Base-by-base conservation (phyloP, 805 yeast species). In the Clavispora fructus region DNA sequence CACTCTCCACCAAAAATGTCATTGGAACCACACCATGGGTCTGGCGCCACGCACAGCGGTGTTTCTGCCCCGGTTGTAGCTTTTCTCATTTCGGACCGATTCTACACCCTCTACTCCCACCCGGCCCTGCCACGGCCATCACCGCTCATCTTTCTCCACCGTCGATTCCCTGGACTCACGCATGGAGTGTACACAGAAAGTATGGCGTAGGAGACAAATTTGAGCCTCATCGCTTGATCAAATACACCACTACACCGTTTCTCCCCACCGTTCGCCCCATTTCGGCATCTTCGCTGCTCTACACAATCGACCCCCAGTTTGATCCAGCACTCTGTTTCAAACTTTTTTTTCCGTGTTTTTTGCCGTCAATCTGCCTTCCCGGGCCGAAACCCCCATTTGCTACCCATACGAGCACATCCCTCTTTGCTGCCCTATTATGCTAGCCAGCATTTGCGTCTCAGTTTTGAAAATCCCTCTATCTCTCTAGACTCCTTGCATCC, bases 381-480 rank as follows among this genome's bases (percentile, higher is more conserved):
- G 25, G 28, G 14, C 25, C 27, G 41, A 27, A 39, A 23, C 29
- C 39, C 29, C 39, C 27, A 37, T 37, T 23, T 37, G 39, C 35
- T 32, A 16, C 25, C 32, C 37, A 16, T 17, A 7, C 37, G 37
- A 33, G 37, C 37, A 25, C 37, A 16, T 33, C 37, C 37, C 25
- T 17, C 37, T 10, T 9, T 32, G 35, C 19, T 3, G 35, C 25
- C 41, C 27, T 40, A 45, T 39, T 23, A 45, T 46, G 49, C 46
- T n/a, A 35, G 6, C 43, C 12, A 33, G 44, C 39, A 23, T 39
- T 37, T 23, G 30, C 23, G 29, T 43, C 37, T 35, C 42, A 17
- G 40, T 33, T 16, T 46, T 46, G 46, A 46, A 46, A 35, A 42
- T 46, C 17, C 49, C 41, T 35, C 40, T 42, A 46, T 33, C 33